Conservation (phyloP, 192 early-diverging fungal species). For the Coemansia brasiliensis region DNA sequence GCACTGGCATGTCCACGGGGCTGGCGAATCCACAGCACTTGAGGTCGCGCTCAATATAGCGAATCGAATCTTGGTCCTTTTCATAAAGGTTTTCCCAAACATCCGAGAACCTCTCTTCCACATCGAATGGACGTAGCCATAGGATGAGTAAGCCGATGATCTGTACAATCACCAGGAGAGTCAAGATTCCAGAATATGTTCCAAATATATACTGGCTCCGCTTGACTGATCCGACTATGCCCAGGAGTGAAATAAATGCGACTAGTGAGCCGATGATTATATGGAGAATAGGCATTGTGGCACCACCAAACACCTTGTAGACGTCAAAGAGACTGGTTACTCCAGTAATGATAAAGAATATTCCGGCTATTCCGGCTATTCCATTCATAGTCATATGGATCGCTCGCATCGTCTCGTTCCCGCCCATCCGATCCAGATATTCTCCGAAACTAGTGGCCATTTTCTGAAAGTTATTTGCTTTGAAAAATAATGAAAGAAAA, state of each 20-base stretch:
- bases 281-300: conserved; percentile 38
- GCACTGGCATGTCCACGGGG: conserved; percentile 51
- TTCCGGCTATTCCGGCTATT: conserved; percentile 20
- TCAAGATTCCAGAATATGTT: conserved; percentile 32
- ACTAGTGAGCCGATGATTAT: conserved; percentile 50
- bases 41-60: conserved; percentile 54
- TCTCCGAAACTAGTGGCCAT: conserved; percentile 23
- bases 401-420: conserved; percentile 19
- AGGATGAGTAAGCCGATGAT: conserved; percentile 19
- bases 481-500: conserved; percentile 1
- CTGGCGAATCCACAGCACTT: conserved; percentile 57
- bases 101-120: conserved; percentile 35
- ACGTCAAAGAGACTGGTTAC: conserved; percentile 17
- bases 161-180: conserved; percentile 30
- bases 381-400: conserved; percentile 33
- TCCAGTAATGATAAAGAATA: conserved; percentile 31
- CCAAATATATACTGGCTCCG: conserved; percentile 40
- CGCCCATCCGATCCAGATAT: conserved; percentile 28
- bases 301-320: conserved; percentile 42
- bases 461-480: not conserved
- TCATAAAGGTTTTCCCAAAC: conserved; percentile 59
- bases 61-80: conserved; percentile 46
- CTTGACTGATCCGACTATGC: conserved; percentile 52
- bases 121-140: conserved; percentile 34
- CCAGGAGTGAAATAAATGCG: conserved; percentile 45